Base-by-base conservation (phyloP, 768 basidiomycete genomes). In the Psilocybe tampanensis region DNA sequence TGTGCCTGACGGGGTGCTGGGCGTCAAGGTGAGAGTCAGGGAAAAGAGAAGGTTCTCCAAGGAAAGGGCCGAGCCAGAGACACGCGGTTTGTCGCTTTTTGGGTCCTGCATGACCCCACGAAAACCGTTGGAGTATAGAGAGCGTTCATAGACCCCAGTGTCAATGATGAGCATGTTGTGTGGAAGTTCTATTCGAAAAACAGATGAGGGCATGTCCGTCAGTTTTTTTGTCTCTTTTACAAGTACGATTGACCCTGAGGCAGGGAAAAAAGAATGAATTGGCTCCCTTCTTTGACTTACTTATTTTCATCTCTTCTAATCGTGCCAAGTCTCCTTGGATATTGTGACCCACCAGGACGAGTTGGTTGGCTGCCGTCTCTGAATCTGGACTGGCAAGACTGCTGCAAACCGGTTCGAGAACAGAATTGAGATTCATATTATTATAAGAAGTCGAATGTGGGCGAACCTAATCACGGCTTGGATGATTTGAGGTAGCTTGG, bases 291-390 rank as follows among this genome's bases (percentile, higher is more conserved):
- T n/a, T n/a, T n/a, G n/a, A n/a, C n/a, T 65, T 66, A 92, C 91
- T 88, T 66, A 92, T 89, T 72, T 85, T 86, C 82, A 92, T 86
- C 45, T 92, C 89, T 51, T 90, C 87, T 34, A 93, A 74, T 17
- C 84, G 79, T 39, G 81, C 75, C 13, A 92, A 70, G 60, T 86
- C 80, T 2, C 77, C 79, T 34, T 74, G 72, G 39, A 84, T 67
- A 21, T 77, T 78, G 64, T 92, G 89, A 1, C 78, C 86, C 12
- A 94, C 82, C 5, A 94, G 75, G 15, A 93, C 88, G 33, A 94
- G 82, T 18, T 75, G 75, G 64, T 93, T 93, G 21, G 87, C 67
- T 0, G 76, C 71, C 13, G 83, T 87, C 64, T 94, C 92, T 1
- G 88, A 86, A 65, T 92, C 90, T 0, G 91, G 92, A 62, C 85